Evolutionary conservation across 169 alveolate species (phyloP).

Genomic region (Cryptosporidium viatorum): DNA sequence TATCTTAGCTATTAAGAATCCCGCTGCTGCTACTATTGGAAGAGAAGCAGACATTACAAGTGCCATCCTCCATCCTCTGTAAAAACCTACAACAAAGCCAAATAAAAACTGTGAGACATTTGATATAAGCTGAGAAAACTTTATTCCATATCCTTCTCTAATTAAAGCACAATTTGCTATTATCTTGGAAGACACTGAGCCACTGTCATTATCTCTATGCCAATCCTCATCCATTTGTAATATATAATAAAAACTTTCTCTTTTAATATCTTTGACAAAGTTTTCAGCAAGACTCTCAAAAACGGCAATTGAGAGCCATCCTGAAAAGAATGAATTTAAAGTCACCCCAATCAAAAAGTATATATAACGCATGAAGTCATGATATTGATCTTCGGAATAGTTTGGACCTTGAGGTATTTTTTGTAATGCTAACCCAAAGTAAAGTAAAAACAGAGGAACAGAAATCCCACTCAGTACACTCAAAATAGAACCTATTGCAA

Average conservation of each 20-base stretch:
- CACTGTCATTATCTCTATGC: constrained; percentile 37
- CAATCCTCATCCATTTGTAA: constrained; percentile 54
- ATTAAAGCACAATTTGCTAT: constrained; percentile 59
- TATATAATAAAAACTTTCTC: constrained; percentile 22
- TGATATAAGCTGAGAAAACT: constrained; percentile 53
- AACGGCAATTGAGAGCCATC: constrained; percentile 62
- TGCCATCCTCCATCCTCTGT: constrained; percentile 73
- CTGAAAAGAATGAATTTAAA: constrained; percentile 35
- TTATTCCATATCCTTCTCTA: constrained; percentile 70
- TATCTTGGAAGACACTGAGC: constrained; percentile 36
- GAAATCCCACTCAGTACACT: constrained; percentile 57
- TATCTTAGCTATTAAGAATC: constrained; percentile 39
- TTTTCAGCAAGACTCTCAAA: constrained; percentile 52
- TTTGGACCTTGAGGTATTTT: constrained; percentile 21
- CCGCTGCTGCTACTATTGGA: constrained; percentile 65
- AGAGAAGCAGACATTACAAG: constrained; percentile 72
- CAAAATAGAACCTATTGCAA: constrained; percentile 26
- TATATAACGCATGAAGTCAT: constrained; percentile 39
- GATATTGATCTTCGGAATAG: constrained; percentile 21
- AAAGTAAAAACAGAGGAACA: constrained; percentile 44
- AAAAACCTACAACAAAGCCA: constrained; percentile 63
- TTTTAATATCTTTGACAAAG: constrained; percentile 45
- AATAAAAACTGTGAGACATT: constrained; percentile 64
- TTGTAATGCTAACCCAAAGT: constrained; percentile 63
- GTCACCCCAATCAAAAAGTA: constrained; percentile 52